Evolutionary conservation across 345 rosid genomes (phyloP).

Genomic region (Zanthoxylum bungeanum): DNA sequence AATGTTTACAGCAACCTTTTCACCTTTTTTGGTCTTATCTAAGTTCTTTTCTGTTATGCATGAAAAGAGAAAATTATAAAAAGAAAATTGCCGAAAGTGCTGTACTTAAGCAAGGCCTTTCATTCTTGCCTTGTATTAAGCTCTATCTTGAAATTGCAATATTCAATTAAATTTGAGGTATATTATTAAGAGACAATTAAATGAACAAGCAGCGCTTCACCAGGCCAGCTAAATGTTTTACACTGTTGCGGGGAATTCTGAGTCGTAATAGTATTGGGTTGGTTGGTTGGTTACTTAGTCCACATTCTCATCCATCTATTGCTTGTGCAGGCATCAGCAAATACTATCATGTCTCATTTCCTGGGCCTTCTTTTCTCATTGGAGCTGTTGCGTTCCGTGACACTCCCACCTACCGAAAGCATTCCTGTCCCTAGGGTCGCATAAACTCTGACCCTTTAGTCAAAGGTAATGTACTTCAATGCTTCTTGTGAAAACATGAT

Average conservation of each 20-base stretch:
- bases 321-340: conserved; percentile 83
- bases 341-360: conserved; percentile 93
- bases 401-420: conserved; percentile 61
- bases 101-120: not conserved
- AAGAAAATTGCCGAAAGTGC: not conserved
- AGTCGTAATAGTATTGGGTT: not conserved
- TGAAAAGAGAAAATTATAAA: not conserved
- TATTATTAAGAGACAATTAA: not conserved
- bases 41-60: not conserved
- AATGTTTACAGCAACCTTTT: no score
- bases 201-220: not conserved
- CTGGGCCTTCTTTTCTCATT: conserved; percentile 81
- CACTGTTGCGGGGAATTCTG: not conserved
- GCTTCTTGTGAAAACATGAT: conserved; percentile 14
- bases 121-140: not conserved
- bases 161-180: not conserved
- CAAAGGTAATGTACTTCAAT: not conserved
- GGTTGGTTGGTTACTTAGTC: not conserved
- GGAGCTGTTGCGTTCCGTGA: conserved; percentile 90
- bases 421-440: conserved; percentile 50
- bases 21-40: no score
- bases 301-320: not conserved
- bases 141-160: not conserved
- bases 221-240: not conserved
- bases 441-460: conserved; percentile 23